Conservation (phyloP, 169 alveolate genomes). For the Plasmodium malariae region DNA sequence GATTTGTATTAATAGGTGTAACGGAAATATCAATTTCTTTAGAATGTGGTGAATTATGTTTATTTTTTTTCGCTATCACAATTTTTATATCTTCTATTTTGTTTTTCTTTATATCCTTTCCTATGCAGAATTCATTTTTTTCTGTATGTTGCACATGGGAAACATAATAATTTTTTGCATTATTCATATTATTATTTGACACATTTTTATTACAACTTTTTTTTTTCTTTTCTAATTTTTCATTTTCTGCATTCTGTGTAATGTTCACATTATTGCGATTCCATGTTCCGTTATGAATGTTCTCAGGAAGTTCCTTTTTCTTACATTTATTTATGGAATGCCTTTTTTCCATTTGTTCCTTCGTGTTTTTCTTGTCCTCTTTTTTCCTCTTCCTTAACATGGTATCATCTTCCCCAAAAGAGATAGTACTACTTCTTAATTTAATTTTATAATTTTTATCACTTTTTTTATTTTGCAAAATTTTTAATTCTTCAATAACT, state of each 20-base stretch:
- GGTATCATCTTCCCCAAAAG: too few relatives aligned
- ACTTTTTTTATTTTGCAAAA: not conserved
- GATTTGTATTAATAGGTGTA: not conserved
- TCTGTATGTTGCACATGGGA: not conserved
- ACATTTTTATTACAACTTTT: not conserved
- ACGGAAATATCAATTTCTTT: not conserved
- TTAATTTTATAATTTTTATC: not conserved
- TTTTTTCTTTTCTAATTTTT: not conserved
- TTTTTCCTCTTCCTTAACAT: not conserved
- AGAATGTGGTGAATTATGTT: not conserved
- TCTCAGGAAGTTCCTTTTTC: not conserved
- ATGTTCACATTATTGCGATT: not conserved
- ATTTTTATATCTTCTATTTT: not conserved
- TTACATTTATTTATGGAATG: not conserved
- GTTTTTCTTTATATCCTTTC: too few relatives aligned
- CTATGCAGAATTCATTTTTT: too few relatives aligned
- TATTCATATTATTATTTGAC: not conserved
- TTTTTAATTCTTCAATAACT: not conserved
- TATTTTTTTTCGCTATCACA: not conserved
- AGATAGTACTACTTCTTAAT: not conserved
- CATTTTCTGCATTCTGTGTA: not conserved
- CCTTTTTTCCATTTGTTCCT: not conserved
- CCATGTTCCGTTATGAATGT: not conserved
- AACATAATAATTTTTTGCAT: not conserved
- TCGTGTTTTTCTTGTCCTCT: not conserved